Evolutionary conservation across 441 rosid genomes (phyloP).

Genomic region (Euphorbia schlechtendalii): DNA sequence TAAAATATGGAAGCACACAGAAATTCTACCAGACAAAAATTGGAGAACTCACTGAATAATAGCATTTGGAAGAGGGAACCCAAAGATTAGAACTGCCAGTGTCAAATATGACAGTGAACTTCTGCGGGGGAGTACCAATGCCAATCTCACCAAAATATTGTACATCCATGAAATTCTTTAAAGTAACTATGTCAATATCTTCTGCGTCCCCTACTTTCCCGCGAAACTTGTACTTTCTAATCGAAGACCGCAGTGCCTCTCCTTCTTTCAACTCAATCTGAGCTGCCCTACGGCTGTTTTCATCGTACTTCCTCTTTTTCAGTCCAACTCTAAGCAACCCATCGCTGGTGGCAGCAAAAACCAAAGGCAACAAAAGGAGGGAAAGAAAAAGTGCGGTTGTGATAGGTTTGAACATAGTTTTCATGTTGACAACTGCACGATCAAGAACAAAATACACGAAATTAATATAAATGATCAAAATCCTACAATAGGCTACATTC

Average conservation of each 20-base stretch:
- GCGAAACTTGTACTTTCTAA: constrained; percentile 33
- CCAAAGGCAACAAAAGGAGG: too few species aligned
- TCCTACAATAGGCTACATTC: not conserved
- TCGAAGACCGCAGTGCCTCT: constrained; percentile 32
- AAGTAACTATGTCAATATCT: constrained; percentile 49
- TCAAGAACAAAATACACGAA: not conserved
- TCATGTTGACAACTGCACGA: constrained; percentile 37
- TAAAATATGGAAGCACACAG: not conserved
- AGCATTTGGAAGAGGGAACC: constrained; percentile 83
- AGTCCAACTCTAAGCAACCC: too few species aligned
- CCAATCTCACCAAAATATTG: constrained; percentile 86
- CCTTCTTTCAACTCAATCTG: constrained; percentile 45
- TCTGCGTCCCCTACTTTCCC: constrained; percentile 36
- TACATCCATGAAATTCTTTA: constrained; percentile 79
- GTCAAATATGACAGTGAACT: constrained; percentile 79
- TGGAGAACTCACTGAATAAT: constrained; percentile 55
- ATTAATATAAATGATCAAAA: not conserved
- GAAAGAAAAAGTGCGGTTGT: too few species aligned
- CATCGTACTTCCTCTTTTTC: too few species aligned
- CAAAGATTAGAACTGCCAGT: constrained; percentile 86
- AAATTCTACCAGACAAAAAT: not conserved
- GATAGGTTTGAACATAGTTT: too few species aligned
- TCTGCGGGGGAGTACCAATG: constrained; percentile 70
- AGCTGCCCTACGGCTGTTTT: constrained; percentile 38
- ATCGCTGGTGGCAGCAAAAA: too few species aligned